phyloP scores from a whole-genome alignment of 768 basidiomycete genomes.

The Hericium rajendrae region DNA sequence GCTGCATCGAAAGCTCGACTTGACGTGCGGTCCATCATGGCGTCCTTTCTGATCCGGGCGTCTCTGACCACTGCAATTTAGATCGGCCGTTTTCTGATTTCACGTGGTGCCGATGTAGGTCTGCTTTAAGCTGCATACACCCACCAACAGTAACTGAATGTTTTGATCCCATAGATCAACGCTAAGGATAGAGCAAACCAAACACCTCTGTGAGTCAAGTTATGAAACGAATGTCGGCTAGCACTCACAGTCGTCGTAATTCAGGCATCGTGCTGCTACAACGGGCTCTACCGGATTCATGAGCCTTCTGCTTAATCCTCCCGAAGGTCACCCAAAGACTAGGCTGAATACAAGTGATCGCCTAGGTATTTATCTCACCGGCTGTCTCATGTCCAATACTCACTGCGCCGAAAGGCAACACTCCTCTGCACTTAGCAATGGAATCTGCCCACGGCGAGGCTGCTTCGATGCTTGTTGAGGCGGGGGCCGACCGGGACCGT shows the following conservation, averaged over 20 bases:
- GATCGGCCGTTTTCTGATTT: slow-evolving; percentile 83
- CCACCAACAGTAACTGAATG: slow-evolving; percentile 19
- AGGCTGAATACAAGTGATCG: slow-evolving; percentile 83
- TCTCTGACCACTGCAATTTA: slow-evolving; percentile 21
- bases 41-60: neutral
- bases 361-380: slow-evolving; percentile 37
- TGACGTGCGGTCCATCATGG: slow-evolving; percentile 37
- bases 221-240: neutral
- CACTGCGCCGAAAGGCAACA: slow-evolving; percentile 55
- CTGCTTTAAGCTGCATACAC: slow-evolving; percentile 16
- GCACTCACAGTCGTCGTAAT: neutral
- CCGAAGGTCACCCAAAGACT: slow-evolving; percentile 64
- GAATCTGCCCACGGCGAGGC: slow-evolving; percentile 91
- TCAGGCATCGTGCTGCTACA: slow-evolving; percentile 90
- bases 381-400: slow-evolving; percentile 13
- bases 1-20: slow-evolving; percentile 87
- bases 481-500: slow-evolving; percentile 85
- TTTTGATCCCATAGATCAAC: slow-evolving; percentile 57
- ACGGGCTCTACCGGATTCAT: slow-evolving; percentile 91
- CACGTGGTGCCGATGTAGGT: slow-evolving; percentile 86
- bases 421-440: slow-evolving; percentile 94
- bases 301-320: slow-evolving; percentile 73
- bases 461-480: slow-evolving; percentile 86
- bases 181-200: slow-evolving; percentile 91
- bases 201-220: slow-evolving; percentile 60